A percentile compares a stretch with the other conserved stretches of the same genome.
phyloP scores from a whole-genome alignment of 208 protist genomes.

The Leishmania aethiopica region DNA sequence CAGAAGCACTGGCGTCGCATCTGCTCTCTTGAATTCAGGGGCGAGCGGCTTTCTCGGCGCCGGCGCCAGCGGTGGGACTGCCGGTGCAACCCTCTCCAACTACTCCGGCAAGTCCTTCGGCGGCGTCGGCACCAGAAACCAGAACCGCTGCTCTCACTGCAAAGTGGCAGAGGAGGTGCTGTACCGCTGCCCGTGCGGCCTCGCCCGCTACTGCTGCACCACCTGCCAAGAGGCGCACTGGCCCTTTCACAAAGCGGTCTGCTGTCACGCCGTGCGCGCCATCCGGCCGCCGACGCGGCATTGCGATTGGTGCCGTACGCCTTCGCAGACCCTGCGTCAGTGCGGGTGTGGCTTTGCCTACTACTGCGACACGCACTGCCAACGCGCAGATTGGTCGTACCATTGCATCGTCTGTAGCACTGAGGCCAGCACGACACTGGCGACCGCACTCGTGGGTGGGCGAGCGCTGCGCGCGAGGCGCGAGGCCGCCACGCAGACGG shows the following conservation, averaged over 20 bases:
- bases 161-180: slow-evolving; percentile 23
- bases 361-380: slow-evolving; percentile 48
- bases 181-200: slow-evolving; percentile 44
- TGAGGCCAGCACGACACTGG: not conserved
- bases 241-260: slow-evolving; percentile 34
- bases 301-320: slow-evolving; percentile 24
- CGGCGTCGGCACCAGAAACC: not conserved
- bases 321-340: slow-evolving; percentile 22
- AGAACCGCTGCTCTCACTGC: slow-evolving; percentile 21
- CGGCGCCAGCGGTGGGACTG: not conserved
- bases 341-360: slow-evolving; percentile 41
- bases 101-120: not conserved
- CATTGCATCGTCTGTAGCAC: slow-evolving; percentile 30
- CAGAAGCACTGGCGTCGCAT: not conserved
- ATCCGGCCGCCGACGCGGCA: slow-evolving; percentile 7
- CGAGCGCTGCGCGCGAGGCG: slow-evolving; percentile 10
- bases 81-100: not conserved
- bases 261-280: slow-evolving; percentile 14
- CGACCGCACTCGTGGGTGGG: slow-evolving; percentile 11
- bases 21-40: not conserved
- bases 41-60: not conserved
- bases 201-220: slow-evolving; percentile 43
- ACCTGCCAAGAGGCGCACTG: slow-evolving; percentile 50
- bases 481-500: slow-evolving; percentile 30
- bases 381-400: slow-evolving; percentile 47